Conservation (phyloP, 2,329 filamentous ascomycete species). For the Truncatella angustata region DNA sequence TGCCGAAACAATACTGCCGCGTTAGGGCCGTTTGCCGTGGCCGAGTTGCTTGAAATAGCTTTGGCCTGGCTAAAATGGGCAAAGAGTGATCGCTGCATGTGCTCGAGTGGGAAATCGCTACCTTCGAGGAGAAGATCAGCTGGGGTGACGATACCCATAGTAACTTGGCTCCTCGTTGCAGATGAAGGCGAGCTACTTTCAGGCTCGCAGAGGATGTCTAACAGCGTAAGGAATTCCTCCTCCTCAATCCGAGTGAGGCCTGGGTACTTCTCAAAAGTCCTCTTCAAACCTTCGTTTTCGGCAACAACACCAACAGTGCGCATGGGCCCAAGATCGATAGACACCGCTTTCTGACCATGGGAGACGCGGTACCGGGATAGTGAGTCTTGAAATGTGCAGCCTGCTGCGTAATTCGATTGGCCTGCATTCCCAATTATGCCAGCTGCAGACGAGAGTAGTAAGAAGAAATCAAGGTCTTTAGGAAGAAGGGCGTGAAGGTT, state of each 20-base stretch:
- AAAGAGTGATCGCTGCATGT: too few relatives aligned
- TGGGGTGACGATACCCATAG: too few relatives aligned
- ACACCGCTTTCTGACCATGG: conserved; percentile 15
- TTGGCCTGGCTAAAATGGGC: too few relatives aligned
- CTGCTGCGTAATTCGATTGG: conserved; percentile 24
- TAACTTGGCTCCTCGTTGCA: too few relatives aligned
- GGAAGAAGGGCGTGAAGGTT: conserved; percentile 22
- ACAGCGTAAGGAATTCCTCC: conserved; percentile 21
- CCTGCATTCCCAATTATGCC: conserved; percentile 20
- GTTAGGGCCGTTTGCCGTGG: too few relatives aligned
- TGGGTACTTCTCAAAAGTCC: conserved; percentile 16
- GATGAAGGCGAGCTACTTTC: too few relatives aligned
- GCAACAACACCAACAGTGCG: conserved; percentile 23
- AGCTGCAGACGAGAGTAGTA: conserved; percentile 24
- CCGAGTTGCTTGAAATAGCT: too few relatives aligned
- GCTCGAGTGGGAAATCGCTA: too few relatives aligned
- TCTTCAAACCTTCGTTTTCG: conserved; percentile 17
- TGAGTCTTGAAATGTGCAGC: conserved; percentile 24
- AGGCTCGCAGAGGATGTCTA: too few relatives aligned
- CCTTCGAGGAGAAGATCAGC: too few relatives aligned
- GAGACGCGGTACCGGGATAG: conserved; percentile 20
- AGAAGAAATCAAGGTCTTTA: conserved; percentile 23
- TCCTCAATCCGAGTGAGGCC: too few relatives aligned
- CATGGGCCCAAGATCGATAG: conserved; percentile 24
- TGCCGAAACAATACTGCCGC: not conserved